A percentile compares a stretch with the other conserved stretches of the same genome.
Conservation (phyloP, 371 early-diverging fungal genomes). For the Haplosporangium sp. region DNA sequence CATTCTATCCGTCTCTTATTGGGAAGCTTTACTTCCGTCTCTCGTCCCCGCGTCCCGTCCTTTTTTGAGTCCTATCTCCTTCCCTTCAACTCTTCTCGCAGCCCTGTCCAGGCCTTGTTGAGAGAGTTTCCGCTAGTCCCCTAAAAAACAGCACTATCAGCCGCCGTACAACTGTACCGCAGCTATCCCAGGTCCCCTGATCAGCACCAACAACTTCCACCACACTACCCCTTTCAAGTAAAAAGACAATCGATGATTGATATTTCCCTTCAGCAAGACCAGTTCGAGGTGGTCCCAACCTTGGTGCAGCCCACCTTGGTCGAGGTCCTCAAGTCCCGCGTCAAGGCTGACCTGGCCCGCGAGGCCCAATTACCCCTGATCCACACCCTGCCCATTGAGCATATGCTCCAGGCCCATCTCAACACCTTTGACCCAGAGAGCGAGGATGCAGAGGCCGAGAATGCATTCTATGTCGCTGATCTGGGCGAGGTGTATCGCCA, state of each 20-base stretch:
- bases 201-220: conserved; percentile 24
- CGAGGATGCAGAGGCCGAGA: conserved; percentile 77
- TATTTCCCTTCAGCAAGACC: conserved; percentile 55
- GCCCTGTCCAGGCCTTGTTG: conserved; percentile 53
- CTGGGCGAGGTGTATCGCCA: conserved; percentile 90
- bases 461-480: conserved; percentile 95
- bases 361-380: conserved; percentile 47
- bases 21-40: conserved; percentile 51
- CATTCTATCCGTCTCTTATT: conserved; percentile 18
- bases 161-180: conserved; percentile 32
- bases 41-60: conserved; percentile 28
- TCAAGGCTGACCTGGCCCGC: conserved; percentile 51
- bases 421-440: conserved; percentile 57
- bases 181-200: conserved; percentile 4
- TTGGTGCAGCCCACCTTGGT: conserved; percentile 56
- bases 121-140: conserved; percentile 25
- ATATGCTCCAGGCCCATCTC: conserved; percentile 52
- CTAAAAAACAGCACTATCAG: conserved; percentile 5
- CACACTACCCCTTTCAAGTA: conserved; percentile 16
- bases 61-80: conserved; percentile 30
- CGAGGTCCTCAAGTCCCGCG: conserved; percentile 52
- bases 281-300: conserved; percentile 55
- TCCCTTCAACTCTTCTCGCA: conserved; percentile 44
- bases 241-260: conserved; percentile 38
- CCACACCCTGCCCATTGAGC: conserved; percentile 50